These are phyloP conservation scores for Pythium graminicola DNA, from an alignment of 352 stramenopile genomes.

Conservation along the genomic window DNA sequence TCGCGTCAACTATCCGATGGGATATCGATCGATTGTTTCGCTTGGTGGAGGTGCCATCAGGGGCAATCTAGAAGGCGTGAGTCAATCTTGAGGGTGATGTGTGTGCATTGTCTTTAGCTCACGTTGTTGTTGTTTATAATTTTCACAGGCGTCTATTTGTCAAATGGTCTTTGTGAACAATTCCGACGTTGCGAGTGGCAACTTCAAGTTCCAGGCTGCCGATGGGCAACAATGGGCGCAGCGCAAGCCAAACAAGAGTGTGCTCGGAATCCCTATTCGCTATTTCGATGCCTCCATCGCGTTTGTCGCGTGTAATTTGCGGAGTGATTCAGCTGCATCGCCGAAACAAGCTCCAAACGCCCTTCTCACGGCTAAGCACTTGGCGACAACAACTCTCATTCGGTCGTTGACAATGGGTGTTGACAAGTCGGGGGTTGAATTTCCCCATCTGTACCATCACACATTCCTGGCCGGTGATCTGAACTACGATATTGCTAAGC, in stretches of 20 bases:
- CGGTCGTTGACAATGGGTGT: slow-evolving; percentile 74
- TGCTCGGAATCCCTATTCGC: slow-evolving; percentile 68
- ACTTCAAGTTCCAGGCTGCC: slow-evolving; percentile 57
- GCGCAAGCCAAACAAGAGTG: slow-evolving; percentile 62
- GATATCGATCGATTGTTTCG: slow-evolving; percentile 69
- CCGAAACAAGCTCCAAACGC: slow-evolving; percentile 23
- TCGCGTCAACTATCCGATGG: slow-evolving; percentile 64
- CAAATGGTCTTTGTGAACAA: slow-evolving; percentile 85
- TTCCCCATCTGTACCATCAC: slow-evolving; percentile 79
- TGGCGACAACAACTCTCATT: slow-evolving; percentile 50
- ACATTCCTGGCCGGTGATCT: slow-evolving; percentile 74
- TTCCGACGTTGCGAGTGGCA: slow-evolving; percentile 68
- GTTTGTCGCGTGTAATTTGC: slow-evolving; percentile 74
- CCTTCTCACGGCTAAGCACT: slow-evolving; percentile 41
- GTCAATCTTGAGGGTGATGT: slow-evolving; percentile 10
- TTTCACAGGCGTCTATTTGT: slow-evolving; percentile 46
- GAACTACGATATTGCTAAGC: slow-evolving; percentile 67
- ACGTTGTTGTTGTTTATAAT: not conserved
- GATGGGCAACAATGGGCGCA: slow-evolving; percentile 66
- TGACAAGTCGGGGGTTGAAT: slow-evolving; percentile 62
- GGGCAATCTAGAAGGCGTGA: slow-evolving; percentile 55
- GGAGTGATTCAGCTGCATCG: slow-evolving; percentile 19
- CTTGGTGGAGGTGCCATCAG: slow-evolving; percentile 50
- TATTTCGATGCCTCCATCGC: slow-evolving; percentile 82
- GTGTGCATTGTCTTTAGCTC: slow-evolving; percentile 6